Base-by-base conservation (phyloP, 2,329 filamentous ascomycete species). In the Fusarium annulatum region DNA sequence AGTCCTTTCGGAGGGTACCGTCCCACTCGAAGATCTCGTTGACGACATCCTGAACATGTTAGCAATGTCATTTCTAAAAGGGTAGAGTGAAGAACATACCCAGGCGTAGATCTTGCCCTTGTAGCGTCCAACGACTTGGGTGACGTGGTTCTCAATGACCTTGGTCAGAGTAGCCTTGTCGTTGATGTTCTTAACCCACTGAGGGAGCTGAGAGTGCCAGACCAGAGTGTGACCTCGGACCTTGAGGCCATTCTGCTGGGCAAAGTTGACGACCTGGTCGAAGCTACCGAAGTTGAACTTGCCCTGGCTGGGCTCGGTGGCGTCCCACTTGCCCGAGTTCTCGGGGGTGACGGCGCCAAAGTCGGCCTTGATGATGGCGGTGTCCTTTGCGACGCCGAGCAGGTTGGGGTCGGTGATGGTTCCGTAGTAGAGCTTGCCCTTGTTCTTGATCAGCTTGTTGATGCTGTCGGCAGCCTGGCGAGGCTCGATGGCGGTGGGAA, bases 321-420 rank as follows among this genome's bases (percentile, higher is more conserved):
- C 82, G 71, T 92, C 89, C 90, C 90, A 93, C 82, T 93, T 93
- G 87, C 92, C 91, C 78, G 85, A 89, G 85, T 93, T 93, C 84
- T 93, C 91, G 8, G 89, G 88, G 0, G 91, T 92, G 30, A 93
- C 84, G 79, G 89, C 87, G 28, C 90, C 90, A 71, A 92, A 93
- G 23, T 91, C 83, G 69, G 86, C 85, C 80, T 93, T 88, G 77
- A 91, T 85, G 41, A 76, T 10, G 64, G 85, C 84, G n/a, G 86
- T 64, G 45, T 89, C 71, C 34, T 67, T 56, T 21, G 42, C 33
- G 15, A 82, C 78, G 33, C 79, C 82, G 8, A 93, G 85, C 12
- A 82, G 85, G 71, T 82, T 82, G 76, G 87, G 84, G 78, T 93
- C 90, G 7, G 87, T 84, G 61, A 84, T 85, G 23, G 86, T 87